These are phyloP conservation scores for Collybiopsis luxurians DNA, from an alignment of 768 basidiomycete species.

Conservation along the genomic window DNA sequence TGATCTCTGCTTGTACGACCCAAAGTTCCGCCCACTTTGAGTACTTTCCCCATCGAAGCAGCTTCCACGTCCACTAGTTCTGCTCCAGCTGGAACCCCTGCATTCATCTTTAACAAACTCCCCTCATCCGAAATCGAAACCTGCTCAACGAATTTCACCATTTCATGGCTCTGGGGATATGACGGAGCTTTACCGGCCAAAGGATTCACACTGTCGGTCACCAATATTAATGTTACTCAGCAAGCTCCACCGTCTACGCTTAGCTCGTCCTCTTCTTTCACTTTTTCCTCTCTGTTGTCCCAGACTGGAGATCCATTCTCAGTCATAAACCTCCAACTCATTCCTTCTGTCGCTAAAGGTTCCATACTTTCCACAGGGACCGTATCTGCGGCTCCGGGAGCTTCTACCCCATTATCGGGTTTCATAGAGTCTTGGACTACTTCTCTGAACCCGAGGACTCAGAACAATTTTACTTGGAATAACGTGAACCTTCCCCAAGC, in stretches of 20 bases:
- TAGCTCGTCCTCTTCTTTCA: background rate
- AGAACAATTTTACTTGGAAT: constrained; percentile 1
- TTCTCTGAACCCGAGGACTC: background rate
- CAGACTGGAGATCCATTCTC: background rate
- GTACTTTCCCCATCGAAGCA: background rate
- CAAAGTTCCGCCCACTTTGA: too few relatives aligned
- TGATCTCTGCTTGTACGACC: too few relatives aligned
- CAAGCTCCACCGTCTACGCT: background rate
- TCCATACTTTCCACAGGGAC: background rate
- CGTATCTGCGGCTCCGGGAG: background rate
- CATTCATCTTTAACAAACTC: background rate
- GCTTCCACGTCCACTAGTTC: background rate
- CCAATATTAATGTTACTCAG: constrained; percentile 5
- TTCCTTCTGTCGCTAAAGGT: background rate
- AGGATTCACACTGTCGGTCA: constrained; percentile 2
- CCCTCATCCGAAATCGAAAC: background rate
- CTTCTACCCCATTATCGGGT: background rate
- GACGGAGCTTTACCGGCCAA: background rate
- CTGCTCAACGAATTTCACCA: background rate
- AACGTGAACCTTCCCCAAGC: constrained; percentile 1
- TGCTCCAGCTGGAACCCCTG: background rate
- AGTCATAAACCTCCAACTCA: background rate
- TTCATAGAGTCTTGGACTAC: constrained; percentile 1
- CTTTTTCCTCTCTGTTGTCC: too few relatives aligned
- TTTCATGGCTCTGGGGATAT: background rate